phyloP scores from a whole-genome alignment of 2,329 filamentous ascomycete species.

The Colletotrichum plurivorum region DNA sequence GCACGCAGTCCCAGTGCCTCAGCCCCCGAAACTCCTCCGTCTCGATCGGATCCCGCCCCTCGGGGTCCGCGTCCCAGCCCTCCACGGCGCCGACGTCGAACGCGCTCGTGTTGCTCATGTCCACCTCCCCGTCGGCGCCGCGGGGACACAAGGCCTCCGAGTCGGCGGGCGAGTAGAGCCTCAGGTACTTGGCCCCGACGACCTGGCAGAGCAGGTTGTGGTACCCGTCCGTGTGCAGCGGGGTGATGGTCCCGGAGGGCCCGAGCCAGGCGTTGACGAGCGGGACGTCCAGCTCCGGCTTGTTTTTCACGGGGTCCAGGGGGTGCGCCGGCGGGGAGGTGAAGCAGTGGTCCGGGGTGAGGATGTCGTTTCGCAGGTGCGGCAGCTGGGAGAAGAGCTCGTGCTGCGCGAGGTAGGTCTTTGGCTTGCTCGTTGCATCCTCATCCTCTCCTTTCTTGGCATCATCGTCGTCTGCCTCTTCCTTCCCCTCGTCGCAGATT shows the following conservation, averaged over 20 bases:
- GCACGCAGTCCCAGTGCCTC: constrained; percentile 81
- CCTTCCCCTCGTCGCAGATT: constrained; percentile 57
- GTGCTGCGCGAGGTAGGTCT: constrained; percentile 88
- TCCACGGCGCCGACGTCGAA: constrained; percentile 82
- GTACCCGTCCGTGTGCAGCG: constrained; percentile 93
- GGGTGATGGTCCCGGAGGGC: constrained; percentile 88
- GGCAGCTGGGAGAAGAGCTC: constrained; percentile 89
- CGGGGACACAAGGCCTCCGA: constrained; percentile 72
- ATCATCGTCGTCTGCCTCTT: no score
- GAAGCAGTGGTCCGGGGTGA: constrained; percentile 88
- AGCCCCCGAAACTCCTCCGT: constrained; percentile 68
- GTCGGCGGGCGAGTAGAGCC: constrained; percentile 82
- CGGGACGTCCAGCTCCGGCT: constrained; percentile 36
- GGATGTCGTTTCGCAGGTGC: constrained; percentile 80
- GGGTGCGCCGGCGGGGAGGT: constrained; percentile 73
- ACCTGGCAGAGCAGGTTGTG: constrained; percentile 94
- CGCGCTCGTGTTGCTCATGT: constrained; percentile 92
- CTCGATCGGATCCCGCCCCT: constrained; percentile 51
- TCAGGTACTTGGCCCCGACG: constrained; percentile 91
- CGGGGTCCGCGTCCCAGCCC: constrained; percentile 65
- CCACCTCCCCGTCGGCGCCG: constrained; percentile 84
- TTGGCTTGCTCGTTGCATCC: background rate
- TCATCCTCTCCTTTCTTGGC: background rate
- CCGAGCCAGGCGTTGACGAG: constrained; percentile 92
- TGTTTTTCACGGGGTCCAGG: constrained; percentile 12